phyloP scores from a whole-genome alignment of 129 eudicot genomes.

The Centella asiatica region DNA sequence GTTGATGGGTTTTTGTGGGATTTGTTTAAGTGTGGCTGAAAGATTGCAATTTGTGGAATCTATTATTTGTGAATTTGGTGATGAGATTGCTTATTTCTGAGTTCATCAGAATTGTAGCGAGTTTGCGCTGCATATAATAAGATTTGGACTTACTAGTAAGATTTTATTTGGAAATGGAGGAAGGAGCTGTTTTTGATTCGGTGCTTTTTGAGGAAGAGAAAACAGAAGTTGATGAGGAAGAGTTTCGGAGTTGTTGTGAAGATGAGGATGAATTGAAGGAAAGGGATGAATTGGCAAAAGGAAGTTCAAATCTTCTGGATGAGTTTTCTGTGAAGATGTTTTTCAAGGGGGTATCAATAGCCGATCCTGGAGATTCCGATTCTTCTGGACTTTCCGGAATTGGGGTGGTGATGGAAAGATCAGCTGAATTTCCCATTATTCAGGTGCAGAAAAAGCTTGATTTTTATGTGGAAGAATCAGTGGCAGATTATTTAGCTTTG shows the following conservation, averaged over 20 bases:
- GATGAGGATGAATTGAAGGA: conserved; percentile 61
- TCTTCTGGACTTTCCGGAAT: conserved; percentile 61
- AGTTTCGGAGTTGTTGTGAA: conserved; percentile 83
- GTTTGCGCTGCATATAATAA: too few species aligned
- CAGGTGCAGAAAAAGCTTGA: conserved; percentile 92
- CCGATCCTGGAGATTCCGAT: conserved; percentile 40
- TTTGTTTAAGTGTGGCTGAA: background rate
- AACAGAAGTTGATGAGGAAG: conserved; percentile 79
- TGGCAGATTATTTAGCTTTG: conserved; percentile 80
- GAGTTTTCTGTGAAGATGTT: conserved; percentile 54
- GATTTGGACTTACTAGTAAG: conserved; percentile 7
- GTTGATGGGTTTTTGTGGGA: background rate
- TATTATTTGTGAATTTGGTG: conserved; percentile 2
- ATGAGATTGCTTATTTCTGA: background rate
- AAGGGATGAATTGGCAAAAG: conserved; percentile 36
- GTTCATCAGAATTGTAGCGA: conserved; percentile 8
- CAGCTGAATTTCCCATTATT: conserved; percentile 30
- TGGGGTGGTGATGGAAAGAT: conserved; percentile 74
- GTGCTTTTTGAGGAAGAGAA: conserved; percentile 15
- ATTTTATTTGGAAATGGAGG: conserved; percentile 23
- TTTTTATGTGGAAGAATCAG: conserved; percentile 65
- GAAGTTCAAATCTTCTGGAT: conserved; percentile 28
- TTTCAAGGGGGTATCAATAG: conserved; percentile 73
- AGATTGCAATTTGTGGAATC: background rate
- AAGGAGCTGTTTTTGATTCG: background rate